Base-by-base conservation (phyloP, 2,329 filamentous ascomycete species). In the Colletotrichum endophyticum region DNA sequence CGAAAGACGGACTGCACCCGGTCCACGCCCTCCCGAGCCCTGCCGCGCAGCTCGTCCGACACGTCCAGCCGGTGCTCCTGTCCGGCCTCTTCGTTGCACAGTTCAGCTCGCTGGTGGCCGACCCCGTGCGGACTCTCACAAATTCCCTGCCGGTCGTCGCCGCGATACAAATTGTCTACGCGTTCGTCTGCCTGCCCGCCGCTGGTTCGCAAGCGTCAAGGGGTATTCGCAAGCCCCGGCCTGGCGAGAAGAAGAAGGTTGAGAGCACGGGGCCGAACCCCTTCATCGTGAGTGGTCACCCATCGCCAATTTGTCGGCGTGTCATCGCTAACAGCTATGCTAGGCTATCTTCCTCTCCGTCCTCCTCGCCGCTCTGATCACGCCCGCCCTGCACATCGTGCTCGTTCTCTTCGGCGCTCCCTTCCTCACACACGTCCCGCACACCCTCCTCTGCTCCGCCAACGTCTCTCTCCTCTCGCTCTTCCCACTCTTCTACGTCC, bases 381-480 rank as follows among this genome's bases (percentile, higher is more conserved):
- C 94, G 9, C 90, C 96, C 36, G 84, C 84, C 32, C 80, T 93
- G 27, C 89, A 93, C 83, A 83, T 92, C 59, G 86, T 93, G 49
- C 91, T 98, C 81, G 89, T 99, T 81, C 94, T 99, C 79, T 98
- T 98, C 85, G 97, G 97, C 82, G 97, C 96, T 9, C 97, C 97
- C 0, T 88, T 98, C 70, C 95, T 96, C 36, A 95, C 95, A 1
- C 95, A 98, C 84, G 87, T 94, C 67, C 83, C 89, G 6, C 94
- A 98, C 79, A 99, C 97, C 2, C 83, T 95, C 36, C 92, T 98
- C 44, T 94, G 93, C 84, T 94, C 95, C 4, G 91, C 94, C 3
- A 96, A 99, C 84, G 91, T 99, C 76, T 92, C 96, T 13, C 86
- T 98, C 1, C 91, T 99, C 15, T 91, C 92, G 22, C 89, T 95